Percentiles rank a stretch among this genome's conserved stretches.
These are phyloP conservation scores for Tetracladium marchalianum DNA, from an alignment of 495 filamentous ascomycete species.

Conservation along the genomic window DNA sequence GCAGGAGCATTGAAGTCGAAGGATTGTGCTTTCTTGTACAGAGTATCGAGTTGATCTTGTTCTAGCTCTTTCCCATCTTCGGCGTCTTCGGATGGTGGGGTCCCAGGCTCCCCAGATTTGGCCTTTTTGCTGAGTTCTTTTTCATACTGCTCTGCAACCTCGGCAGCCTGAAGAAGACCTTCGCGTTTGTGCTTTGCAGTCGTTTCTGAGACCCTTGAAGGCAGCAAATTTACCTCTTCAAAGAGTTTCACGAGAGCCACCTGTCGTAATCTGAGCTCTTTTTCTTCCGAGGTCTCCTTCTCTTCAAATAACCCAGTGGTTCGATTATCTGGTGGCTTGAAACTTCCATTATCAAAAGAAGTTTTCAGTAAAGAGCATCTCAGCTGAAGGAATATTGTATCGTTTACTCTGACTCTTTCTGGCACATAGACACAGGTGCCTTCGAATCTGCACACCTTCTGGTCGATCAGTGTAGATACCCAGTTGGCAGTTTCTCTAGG, in stretches of 20 bases:
- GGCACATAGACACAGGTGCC: slow-evolving; percentile 85
- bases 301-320: slow-evolving; percentile 64
- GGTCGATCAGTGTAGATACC: slow-evolving; percentile 89
- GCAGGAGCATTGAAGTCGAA: slow-evolving; percentile 92
- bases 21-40: slow-evolving; percentile 93
- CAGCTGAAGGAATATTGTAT: slow-evolving; percentile 85
- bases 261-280: slow-evolving; percentile 72
- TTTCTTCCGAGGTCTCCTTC: slow-evolving; percentile 80
- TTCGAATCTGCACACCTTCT: slow-evolving; percentile 80
- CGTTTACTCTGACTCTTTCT: slow-evolving; percentile 75
- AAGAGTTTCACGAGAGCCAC: slow-evolving; percentile 83
- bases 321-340: slow-evolving; percentile 58
- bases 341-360: slow-evolving; percentile 55
- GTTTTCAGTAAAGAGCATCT: slow-evolving; percentile 63
- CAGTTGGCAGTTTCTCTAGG: slow-evolving; percentile 85
- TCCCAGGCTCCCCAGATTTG: slow-evolving; percentile 36
- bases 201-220: slow-evolving; percentile 60
- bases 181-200: slow-evolving; percentile 71
- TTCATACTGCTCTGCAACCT: slow-evolving; percentile 71
- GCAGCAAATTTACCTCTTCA: slow-evolving; percentile 75
- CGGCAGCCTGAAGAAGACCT: slow-evolving; percentile 75
- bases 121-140: slow-evolving; percentile 37
- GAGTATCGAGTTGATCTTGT: slow-evolving; percentile 85
- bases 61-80: slow-evolving; percentile 86
- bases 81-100: slow-evolving; percentile 49